These are phyloP conservation scores for Hypocreales sp. DNA, from an alignment of 2,329 filamentous ascomycete genomes.

Conservation along the genomic window DNA sequence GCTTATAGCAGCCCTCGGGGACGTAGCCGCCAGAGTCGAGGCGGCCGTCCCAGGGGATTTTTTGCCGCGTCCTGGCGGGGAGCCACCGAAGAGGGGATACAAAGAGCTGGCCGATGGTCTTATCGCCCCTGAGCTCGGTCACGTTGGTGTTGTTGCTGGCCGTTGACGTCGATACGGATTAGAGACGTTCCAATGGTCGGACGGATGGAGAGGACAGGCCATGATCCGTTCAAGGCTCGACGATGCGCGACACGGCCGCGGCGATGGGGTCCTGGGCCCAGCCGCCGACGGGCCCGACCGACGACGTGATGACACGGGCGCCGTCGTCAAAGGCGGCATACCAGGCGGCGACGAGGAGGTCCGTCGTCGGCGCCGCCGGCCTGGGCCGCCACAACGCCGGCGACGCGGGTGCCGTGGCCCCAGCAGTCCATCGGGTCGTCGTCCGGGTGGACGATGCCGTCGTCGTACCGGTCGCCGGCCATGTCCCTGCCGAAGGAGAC, in stretches of 20 bases:
- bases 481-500: conserved; percentile 27
- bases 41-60: too few relatives aligned
- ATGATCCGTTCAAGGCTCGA: too few relatives aligned
- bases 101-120: too few relatives aligned
- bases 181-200: too few relatives aligned
- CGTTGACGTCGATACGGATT: too few relatives aligned
- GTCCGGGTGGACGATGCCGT: conserved; percentile 14
- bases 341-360: not conserved
- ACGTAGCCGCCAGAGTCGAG: too few relatives aligned
- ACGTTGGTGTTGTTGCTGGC: too few relatives aligned
- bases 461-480: conserved; percentile 19
- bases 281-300: not conserved
- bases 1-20: too few relatives aligned
- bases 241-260: not conserved
- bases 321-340: not conserved
- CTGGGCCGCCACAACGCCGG: conserved; percentile 28
- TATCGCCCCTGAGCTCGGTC: too few relatives aligned
- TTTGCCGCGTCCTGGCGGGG: too few relatives aligned
- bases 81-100: too few relatives aligned
- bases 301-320: not conserved
- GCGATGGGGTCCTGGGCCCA: not conserved
- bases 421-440: conserved; percentile 21
- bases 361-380: not conserved
- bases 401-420: conserved; percentile 28
- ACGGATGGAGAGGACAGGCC: too few relatives aligned